Conservation (phyloP, 2,329 filamentous ascomycete species). For the Bipolaris oryzae region DNA sequence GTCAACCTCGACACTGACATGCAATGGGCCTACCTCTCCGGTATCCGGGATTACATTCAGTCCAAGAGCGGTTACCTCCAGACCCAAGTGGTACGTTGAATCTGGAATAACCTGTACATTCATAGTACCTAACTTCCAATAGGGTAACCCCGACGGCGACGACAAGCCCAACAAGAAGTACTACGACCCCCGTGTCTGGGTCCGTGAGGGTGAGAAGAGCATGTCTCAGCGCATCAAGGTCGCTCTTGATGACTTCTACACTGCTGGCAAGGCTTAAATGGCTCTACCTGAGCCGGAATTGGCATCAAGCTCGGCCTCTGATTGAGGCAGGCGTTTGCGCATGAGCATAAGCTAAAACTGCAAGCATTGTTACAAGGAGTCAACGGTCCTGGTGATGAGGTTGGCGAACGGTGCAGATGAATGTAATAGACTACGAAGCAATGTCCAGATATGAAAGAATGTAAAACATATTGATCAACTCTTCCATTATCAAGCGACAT, state of each 20-base stretch:
- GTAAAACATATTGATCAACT: background rate
- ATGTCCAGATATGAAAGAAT: constrained; percentile 1
- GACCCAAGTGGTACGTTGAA: constrained; percentile 64
- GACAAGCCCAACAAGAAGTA: constrained; percentile 99
- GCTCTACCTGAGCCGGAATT: background rate
- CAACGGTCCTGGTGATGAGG: constrained; percentile 2
- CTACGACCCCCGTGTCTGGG: constrained; percentile 85
- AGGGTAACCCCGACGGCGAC: constrained; percentile 88
- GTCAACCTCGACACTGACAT: constrained; percentile 99
- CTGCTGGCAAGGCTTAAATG: constrained; percentile 73
- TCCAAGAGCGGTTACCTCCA: constrained; percentile 90
- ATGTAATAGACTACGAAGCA: constrained; percentile 15
- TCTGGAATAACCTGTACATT: background rate
- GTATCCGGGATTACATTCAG: constrained; percentile 92
- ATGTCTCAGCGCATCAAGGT: constrained; percentile 78
- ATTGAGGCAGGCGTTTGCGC: constrained; percentile 25
- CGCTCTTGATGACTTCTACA: constrained; percentile 91
- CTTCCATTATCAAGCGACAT: background rate
- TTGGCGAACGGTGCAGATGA: constrained; percentile 16
- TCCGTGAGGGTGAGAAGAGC: constrained; percentile 95
- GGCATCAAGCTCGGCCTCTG: background rate
- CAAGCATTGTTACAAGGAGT: constrained; percentile 1
- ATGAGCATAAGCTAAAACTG: constrained; percentile 2
- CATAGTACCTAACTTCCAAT: background rate
- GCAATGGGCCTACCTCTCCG: constrained; percentile 84